Evolutionary conservation across 331 rosid species (phyloP), one percentile per base, ranked within the genome.

Genomic region (Acacia pycnantha): DNA sequence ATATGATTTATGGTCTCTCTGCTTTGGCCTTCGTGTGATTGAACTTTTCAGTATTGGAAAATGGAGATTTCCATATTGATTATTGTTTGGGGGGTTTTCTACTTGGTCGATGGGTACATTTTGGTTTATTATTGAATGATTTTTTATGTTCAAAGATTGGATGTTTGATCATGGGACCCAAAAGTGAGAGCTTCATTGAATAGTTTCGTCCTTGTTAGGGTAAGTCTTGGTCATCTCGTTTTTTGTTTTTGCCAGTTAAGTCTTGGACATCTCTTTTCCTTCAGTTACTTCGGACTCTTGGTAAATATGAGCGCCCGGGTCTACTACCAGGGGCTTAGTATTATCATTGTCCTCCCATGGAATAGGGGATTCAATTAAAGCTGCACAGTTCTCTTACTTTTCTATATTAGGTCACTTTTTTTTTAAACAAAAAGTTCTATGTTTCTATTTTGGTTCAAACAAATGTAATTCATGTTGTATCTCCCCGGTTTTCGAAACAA

Each of bases 171-270:
- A 29, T 31, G 73, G 24, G 66, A 76, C 56, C 67, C 43, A 0
- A 44, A 48, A 24, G 66, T 24, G 35, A 76, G 43, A 44, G 82
- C 48, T 51, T 51, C 35, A 76, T 66, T 79, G 54, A 84, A 77
- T 74, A 48, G 65, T 46, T 70, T 69, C 56, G 70, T 75, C 7
- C 37, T 0, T 56, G 56, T 83, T 82, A 22, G 79, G 85, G 72
- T 48, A 79, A 31, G 73, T 21, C 8, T 44, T n/a, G 54, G 46
- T 29, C 27, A 79, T 33, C 37, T 33, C 37, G 3, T 33, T 33
- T 33, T 33, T 31, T 29, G 0, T 33, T 33, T 33, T 33, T 33
- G 35, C 37, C 37, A 33, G 37, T 33, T 33, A 31, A 31, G 33
- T 31, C 33, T 31, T 31, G 33, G 4, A 31, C 31, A 31, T 70